Conservation (phyloP, 116 monocot species). For the Cymodocea nodosa region DNA sequence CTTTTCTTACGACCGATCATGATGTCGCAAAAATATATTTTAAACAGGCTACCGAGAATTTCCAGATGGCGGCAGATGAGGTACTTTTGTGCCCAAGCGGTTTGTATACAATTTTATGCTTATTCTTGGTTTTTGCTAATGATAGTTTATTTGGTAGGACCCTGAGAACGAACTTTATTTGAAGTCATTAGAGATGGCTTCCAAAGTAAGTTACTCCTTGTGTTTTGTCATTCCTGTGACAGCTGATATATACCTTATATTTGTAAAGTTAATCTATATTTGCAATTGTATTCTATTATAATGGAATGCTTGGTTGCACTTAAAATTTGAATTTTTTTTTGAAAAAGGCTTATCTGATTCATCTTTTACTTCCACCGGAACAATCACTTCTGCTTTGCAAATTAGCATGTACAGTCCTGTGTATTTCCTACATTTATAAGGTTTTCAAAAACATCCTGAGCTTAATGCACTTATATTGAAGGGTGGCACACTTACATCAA, state of each 20-base stretch:
- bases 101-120: not conserved
- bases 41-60: slow-evolving; percentile 36
- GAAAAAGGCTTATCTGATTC: not conserved
- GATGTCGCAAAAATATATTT: slow-evolving; percentile 31
- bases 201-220: slow-evolving; percentile 25
- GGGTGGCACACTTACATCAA: too few relatives aligned
- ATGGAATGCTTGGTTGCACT: not conserved
- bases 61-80: slow-evolving; percentile 38
- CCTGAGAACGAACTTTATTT: slow-evolving; percentile 58
- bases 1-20: slow-evolving; percentile 24
- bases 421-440: too few relatives aligned
- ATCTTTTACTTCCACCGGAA: too few relatives aligned
- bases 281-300: too few relatives aligned
- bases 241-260: not conserved
- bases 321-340: not conserved
- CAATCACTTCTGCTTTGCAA: too few relatives aligned
- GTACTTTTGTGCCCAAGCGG: slow-evolving; percentile 3
- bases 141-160: slow-evolving; percentile 29
- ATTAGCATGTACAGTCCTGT: too few relatives aligned
- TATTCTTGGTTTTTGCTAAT: not conserved
- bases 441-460: too few relatives aligned
- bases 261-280: not conserved
- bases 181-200: slow-evolving; percentile 60
- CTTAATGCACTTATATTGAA: too few relatives aligned
- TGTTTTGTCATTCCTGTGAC: too few relatives aligned